Evolutionary conservation across 345 rosid genomes (phyloP).

Genomic region (Eucalyptus erythrocorys): DNA sequence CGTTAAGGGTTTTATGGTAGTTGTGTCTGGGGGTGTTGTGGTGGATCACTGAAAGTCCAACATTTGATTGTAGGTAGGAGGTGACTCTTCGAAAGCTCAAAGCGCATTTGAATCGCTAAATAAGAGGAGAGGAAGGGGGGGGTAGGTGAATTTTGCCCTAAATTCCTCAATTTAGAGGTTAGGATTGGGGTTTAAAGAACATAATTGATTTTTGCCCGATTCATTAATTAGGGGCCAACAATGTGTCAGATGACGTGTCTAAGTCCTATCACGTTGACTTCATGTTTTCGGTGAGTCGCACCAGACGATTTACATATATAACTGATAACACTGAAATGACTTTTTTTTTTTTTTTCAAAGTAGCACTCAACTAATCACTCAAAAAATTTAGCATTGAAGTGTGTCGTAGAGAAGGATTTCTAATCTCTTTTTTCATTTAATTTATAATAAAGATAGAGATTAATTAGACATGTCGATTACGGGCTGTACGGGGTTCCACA

Average conservation of each 20-base stretch:
- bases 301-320: accelerated
- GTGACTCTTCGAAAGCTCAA: not conserved
- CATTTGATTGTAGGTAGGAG: not conserved
- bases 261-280: not conserved
- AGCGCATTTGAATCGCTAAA: not conserved
- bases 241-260: not conserved
- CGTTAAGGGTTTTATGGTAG: not conserved
- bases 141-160: too few relatives aligned
- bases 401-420: too few relatives aligned
- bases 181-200: not conserved
- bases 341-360: too few relatives aligned
- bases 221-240: not conserved
- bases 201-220: not conserved
- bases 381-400: too few relatives aligned
- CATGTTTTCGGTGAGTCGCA: accelerated
- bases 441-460: too few relatives aligned
- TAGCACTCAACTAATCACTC: accelerated
- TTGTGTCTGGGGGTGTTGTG: not conserved
- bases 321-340: accelerated
- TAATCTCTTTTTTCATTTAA: too few relatives aligned
- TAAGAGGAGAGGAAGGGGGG: too few relatives aligned
- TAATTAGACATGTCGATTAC: too few relatives aligned
- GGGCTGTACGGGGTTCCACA: too few relatives aligned
- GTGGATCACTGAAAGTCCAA: not conserved
- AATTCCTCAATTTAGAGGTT: not conserved